Conservation (phyloP, 805 yeast genomes). For the Ogataea trehaloabstinens region DNA sequence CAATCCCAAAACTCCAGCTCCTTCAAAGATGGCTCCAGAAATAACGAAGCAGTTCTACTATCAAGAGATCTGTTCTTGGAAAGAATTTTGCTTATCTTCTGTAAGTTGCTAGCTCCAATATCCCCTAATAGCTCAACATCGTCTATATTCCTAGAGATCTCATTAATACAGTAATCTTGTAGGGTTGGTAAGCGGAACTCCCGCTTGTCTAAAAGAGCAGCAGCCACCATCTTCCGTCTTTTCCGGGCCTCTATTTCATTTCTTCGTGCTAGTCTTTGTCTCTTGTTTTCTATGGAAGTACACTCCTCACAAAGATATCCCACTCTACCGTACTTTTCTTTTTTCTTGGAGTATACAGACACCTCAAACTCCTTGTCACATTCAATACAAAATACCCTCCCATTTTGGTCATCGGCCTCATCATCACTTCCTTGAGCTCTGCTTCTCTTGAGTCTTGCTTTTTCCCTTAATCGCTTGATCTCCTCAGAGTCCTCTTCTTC, state of each 20-base stretch:
- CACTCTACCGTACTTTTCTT: slow-evolving; percentile 43
- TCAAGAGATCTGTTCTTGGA: slow-evolving; percentile 80
- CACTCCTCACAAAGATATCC: slow-evolving; percentile 72
- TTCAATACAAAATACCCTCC: slow-evolving; percentile 50
- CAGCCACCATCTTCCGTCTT: slow-evolving; percentile 75
- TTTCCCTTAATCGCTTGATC: slow-evolving; percentile 14
- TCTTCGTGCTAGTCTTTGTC: slow-evolving; percentile 42
- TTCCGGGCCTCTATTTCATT: slow-evolving; percentile 66
- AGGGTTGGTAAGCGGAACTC: slow-evolving; percentile 63
- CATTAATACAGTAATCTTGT: slow-evolving; percentile 77
- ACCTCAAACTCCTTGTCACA: slow-evolving; percentile 61
- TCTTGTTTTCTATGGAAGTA: slow-evolving; percentile 43
- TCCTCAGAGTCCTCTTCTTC: slow-evolving; percentile 25
- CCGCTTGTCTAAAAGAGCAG: slow-evolving; percentile 74
- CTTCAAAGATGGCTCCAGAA: slow-evolving; percentile 58
- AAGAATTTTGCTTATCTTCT: slow-evolving; percentile 70
- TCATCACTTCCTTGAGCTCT: slow-evolving; percentile 34
- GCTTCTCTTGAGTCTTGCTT: slow-evolving; percentile 34
- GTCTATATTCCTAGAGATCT: slow-evolving; percentile 63
- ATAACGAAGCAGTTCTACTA: slow-evolving; percentile 68
- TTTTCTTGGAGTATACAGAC: slow-evolving; percentile 60
- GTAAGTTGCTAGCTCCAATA: slow-evolving; percentile 70
- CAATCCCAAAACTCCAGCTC: slow-evolving; percentile 88
- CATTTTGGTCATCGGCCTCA: slow-evolving; percentile 46
- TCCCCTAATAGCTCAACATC: slow-evolving; percentile 84